Conservation (phyloP, 345 rosid species). For the Leavenworthia alabamica region DNA sequence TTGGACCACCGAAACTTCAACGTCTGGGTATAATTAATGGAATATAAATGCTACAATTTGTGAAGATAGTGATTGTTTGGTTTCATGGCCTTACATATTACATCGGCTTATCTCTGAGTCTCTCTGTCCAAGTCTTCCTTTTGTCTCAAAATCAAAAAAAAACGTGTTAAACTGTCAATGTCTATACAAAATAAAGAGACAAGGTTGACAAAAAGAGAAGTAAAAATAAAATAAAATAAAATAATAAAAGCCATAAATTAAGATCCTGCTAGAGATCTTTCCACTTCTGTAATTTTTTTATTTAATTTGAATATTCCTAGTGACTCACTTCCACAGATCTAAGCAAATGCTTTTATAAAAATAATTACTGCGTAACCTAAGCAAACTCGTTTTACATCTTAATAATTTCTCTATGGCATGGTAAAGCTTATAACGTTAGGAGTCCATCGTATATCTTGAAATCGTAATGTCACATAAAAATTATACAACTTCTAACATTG, state of each 20-base stretch:
- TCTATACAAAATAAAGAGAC: neutral
- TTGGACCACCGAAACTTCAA: no score
- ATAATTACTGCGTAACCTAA: neutral
- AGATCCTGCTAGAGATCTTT: conserved; percentile 20
- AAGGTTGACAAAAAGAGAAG: conserved; percentile 4
- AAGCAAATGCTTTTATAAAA: conserved; percentile 15
- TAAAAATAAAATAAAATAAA: neutral
- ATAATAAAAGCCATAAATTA: neutral
- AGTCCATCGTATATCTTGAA: conserved; percentile 20
- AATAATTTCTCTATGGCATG: neutral
- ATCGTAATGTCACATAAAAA: conserved; percentile 24
- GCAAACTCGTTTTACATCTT: conserved; percentile 18
- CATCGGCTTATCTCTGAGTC: conserved; percentile 19
- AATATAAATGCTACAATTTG: conserved; percentile 18
- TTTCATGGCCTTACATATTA: conserved; percentile 23
- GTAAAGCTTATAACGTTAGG: conserved; percentile 17
- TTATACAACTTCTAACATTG: conserved; percentile 4
- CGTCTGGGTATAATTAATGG: conserved; percentile 12
- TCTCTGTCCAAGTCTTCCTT: neutral
- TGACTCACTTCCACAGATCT: conserved; percentile 29
- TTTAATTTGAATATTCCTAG: conserved; percentile 14
- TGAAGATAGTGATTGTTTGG: conserved; percentile 22
- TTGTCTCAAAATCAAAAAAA: conserved; percentile 1
- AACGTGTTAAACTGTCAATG: conserved; percentile 14
- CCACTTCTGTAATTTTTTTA: conserved; percentile 20